phyloP scores from a whole-genome alignment of 1,139 yeast species.

The Pichia cactophila region DNA sequence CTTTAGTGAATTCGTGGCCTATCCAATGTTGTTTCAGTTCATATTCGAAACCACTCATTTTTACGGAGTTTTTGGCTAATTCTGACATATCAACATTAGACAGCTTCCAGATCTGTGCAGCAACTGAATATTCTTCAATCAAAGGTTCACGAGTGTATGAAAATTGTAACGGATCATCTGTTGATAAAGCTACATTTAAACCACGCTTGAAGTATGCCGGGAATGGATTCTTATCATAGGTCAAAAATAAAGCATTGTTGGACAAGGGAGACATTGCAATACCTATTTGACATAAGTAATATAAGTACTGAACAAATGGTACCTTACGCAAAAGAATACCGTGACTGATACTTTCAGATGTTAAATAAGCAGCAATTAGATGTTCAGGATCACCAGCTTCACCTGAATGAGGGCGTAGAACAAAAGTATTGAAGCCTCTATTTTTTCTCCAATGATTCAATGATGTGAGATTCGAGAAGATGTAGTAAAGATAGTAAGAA shows the following conservation, averaged over 20 bases:
- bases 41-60: conserved; percentile 89
- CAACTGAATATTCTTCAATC: conserved; percentile 95
- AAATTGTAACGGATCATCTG: conserved; percentile 92
- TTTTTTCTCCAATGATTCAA: conserved; percentile 74
- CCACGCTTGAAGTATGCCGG: conserved; percentile 86
- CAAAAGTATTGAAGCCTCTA: conserved; percentile 79
- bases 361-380: conserved; percentile 78
- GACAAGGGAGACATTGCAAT: conserved; percentile 99
- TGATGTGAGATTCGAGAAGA: conserved; percentile 78
- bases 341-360: conserved; percentile 90
- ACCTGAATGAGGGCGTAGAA: conserved; percentile 94
- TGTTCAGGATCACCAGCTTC: conserved; percentile 99
- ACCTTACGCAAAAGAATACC: conserved; percentile 89
- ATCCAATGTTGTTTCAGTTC: conserved; percentile 85
- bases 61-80: conserved; percentile 71
- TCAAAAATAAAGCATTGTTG: conserved; percentile 89
- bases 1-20: conserved; percentile 56
- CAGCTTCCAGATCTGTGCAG: conserved; percentile 91
- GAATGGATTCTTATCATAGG: conserved; percentile 93
- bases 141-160: conserved; percentile 97
- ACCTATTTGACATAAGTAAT: conserved; percentile 89
- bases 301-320: conserved; percentile 89
- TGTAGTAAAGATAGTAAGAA: conserved; percentile 84
- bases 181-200: conserved; percentile 81
- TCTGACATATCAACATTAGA: conserved; percentile 97